Evolutionary conservation across 176 grass and related monocot species (phyloP), one percentile per base, ranked within the genome.

Genomic region (Calamus simplicifolius): DNA sequence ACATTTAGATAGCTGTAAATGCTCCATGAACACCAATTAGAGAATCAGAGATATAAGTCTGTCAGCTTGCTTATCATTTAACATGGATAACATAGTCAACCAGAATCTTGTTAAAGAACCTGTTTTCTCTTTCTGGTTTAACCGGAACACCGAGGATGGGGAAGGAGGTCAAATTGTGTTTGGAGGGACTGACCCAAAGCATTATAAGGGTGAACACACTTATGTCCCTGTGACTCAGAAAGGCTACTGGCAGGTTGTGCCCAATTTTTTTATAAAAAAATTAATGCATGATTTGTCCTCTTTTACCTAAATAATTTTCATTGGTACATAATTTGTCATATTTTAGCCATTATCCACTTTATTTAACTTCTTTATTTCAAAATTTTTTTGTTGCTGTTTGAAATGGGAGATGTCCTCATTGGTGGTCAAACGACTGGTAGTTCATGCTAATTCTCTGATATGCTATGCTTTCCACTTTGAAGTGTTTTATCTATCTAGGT

Each of bases 81-180:
- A 67, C 49, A 91, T 87, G 92, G 85, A 91, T 67, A 97, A 97
- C 64, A 97, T 97, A 80, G 69, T 90, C 59, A 7, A 62, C 17
- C 92, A 96, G 80, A 53, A 51, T 48, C 72, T 88, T 52, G 75
- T 91, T 16, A 75, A 69, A 54, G 54, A 88, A 31, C 78, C 29
- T 49, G 51, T 88, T 65, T 97, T 97, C 52, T 97, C 92, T 56
- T 85, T 96, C 71, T 97, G 92, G 92, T 82, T 97, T 59, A 97
- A 88, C 55, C 76, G 92, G 75, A 79, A 88, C 71, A 51, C 72
- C 69, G 69, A 80, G 29, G 83, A 91, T 28, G 67, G 55, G n/a
- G 83, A 90, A 7, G 92, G 92, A 58, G 87, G 92, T 62, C 87
- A 97, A 77, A 81, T 91, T 80, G 77, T 97, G 69, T 97, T 97